Base-by-base conservation (phyloP, 306 rosid genomes). In the Prunus davidiana region DNA sequence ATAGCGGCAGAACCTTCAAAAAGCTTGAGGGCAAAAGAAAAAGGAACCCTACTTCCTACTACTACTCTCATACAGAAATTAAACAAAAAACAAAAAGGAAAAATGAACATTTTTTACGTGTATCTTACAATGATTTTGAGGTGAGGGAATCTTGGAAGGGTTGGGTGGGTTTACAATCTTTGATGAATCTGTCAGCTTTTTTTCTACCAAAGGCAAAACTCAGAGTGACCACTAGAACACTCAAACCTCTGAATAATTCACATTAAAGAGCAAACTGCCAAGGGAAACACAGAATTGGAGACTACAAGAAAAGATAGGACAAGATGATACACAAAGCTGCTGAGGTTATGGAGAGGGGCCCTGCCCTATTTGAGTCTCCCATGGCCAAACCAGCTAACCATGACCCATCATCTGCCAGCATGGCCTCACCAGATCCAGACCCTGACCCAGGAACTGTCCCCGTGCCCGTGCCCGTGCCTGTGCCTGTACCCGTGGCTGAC, bases 341-440 rank as follows among this genome's bases (percentile, higher is more conserved):
- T 50, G 24, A 46, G 46, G 71, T 69, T 14, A 78, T 5, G 13
- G 82, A 78, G 12, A 76, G 65, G 50, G 86, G 43, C 34, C 74
- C 19, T 56, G 80, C 71, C 30, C 64, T 85, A 8, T 88, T 63
- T 8, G 98, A 84, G 56, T 87, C 91, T 67, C 98, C 98, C 98
- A 94, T 90, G n/a, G 98, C 98, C 57, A 94, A 82, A 75, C 98
- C 98, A 80, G 97, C 96, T 79, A 94, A 69, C 88, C 93, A 91
- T 74, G 98, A 89, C 50, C 98, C 93, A 79, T 94, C 98, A 79
- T 94, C 98, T 25, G 86, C 84, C 58, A 84, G 56, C 73, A 77
- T 54, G 41, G 87, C 63, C 69, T 75, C 83, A 34, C 83, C 85
- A 12, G 87, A 67, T 73, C 78, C 87, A 3, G 84, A 24, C 65